Conservation (phyloP, 345 rosid species). For the Arabidopsis suecica region DNA sequence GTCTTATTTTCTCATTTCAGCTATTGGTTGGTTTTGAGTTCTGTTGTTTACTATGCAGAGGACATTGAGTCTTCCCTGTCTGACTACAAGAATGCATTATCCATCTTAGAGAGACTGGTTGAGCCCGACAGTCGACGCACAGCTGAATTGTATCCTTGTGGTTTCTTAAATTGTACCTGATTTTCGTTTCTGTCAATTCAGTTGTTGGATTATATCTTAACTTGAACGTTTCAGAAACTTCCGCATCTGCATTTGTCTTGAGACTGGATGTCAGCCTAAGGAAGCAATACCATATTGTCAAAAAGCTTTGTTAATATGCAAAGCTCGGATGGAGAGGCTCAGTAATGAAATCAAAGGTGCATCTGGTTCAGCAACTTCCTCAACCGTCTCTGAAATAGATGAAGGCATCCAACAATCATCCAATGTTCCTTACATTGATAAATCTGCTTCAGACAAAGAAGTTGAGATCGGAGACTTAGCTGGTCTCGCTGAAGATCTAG, state of each 20-base stretch:
- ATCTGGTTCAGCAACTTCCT: constrained; percentile 55
- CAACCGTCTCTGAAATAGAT: constrained; percentile 58
- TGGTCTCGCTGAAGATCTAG: constrained; percentile 78
- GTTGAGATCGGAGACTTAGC: constrained; percentile 71
- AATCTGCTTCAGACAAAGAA: constrained; percentile 62
- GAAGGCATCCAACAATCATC: constrained; percentile 66
- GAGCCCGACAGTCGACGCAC: constrained; percentile 84
- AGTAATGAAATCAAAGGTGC: constrained; percentile 59
- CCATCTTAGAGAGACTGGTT: constrained; percentile 74
- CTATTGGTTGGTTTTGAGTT: constrained; percentile 2
- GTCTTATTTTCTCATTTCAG: constrained; percentile 1
- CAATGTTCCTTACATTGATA: constrained; percentile 51
- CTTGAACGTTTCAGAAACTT: constrained; percentile 72
- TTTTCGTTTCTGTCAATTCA: background rate
- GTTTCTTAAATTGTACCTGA: background rate
- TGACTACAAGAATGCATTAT: constrained; percentile 80
- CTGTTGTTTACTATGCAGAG: constrained; percentile 56
- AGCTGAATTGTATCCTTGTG: constrained; percentile 92
- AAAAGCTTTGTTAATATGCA: constrained; percentile 80
- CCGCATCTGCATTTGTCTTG: constrained; percentile 82
- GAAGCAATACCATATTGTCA: constrained; percentile 87
- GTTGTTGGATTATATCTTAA: constrained; percentile 47
- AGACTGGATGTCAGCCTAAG: constrained; percentile 73
- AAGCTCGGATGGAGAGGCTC: constrained; percentile 66
- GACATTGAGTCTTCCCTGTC: constrained; percentile 89